These are phyloP conservation scores for Coemansia sp. DNA, from an alignment of 192 early-diverging fungal species.

Conservation along the genomic window DNA sequence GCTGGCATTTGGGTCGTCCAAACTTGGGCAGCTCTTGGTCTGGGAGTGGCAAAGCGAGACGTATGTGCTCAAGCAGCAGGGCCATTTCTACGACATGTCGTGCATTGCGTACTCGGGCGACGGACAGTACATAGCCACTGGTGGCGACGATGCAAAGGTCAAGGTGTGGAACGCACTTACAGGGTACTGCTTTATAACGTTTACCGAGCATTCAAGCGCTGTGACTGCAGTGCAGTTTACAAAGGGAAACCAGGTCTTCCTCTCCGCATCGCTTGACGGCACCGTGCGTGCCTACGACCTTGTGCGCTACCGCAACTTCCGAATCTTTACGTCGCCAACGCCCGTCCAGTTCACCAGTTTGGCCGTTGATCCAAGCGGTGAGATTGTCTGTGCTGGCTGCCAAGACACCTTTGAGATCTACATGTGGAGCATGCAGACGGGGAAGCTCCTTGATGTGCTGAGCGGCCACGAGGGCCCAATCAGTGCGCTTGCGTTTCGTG, in stretches of 20 bases:
- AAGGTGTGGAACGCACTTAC: slow-evolving; percentile 97
- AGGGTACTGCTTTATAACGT: slow-evolving; percentile 98
- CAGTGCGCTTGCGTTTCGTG: slow-evolving; percentile 80
- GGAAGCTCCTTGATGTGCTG: slow-evolving; percentile 93
- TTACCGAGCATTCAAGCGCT: slow-evolving; percentile 84
- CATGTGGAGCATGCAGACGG: slow-evolving; percentile 98
- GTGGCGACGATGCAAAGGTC: slow-evolving; percentile 95
- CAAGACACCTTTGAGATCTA: slow-evolving; percentile 96
- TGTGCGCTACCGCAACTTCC: slow-evolving; percentile 97
- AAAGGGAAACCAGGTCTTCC: slow-evolving; percentile 84
- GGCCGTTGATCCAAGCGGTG: slow-evolving; percentile 94
- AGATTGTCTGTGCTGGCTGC: slow-evolving; percentile 93
- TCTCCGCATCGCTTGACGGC: slow-evolving; percentile 94
- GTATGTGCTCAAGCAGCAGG: slow-evolving; percentile 98
- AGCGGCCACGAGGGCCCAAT: slow-evolving; percentile 93
- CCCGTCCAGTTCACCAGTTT: slow-evolving; percentile 93
- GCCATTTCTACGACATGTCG: slow-evolving; percentile 94
- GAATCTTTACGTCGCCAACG: slow-evolving; percentile 92
- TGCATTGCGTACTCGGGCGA: slow-evolving; percentile 86
- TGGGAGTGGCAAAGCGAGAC: slow-evolving; percentile 99
- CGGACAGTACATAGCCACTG: slow-evolving; percentile 92
- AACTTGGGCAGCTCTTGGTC: slow-evolving; percentile 92
- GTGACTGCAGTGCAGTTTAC: slow-evolving; percentile 87
- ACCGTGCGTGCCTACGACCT: slow-evolving; percentile 98
- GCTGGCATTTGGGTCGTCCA: slow-evolving; percentile 92